Evolutionary conservation across 768 basidiomycete genomes (phyloP), one percentile per base, ranked within the genome.

Genomic region (Amanita rubescens): DNA sequence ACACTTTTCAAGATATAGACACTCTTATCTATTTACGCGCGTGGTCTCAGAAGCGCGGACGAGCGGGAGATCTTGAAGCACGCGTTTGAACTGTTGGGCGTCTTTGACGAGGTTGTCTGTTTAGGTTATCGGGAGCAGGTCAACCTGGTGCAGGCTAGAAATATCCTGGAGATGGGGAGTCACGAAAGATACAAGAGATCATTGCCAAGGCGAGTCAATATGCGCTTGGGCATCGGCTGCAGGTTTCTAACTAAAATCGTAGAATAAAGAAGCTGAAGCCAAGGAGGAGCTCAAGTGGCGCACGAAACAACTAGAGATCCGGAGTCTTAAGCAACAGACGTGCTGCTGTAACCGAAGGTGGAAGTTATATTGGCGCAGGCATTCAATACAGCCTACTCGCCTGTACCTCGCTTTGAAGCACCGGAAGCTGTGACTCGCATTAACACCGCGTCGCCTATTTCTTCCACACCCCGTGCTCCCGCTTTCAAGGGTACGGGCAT

Each of bases 191-290:
- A 53, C 94, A 97, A 65, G 95, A 98, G 64, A 98, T 98, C 68
- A 99, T 98, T 60, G 89, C 94, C 10, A 79, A 90, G 68, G 93
- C 94, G 65, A 56, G 85, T 70, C 35, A 51, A 20, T 12, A 52
- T 52, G 1, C 5, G 3, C 43, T 5, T 22, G 5, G n/a, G 9
- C 6, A 24, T 25, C 17, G 19, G 14, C 37, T n/a, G 4, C 35
- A 24, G 11, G 12, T 5, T 9, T 45, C 37, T 49, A 7, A 50
- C 32, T 32, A 41, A 14, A 25, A 34, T 2, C 37, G 14, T 59
- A 94, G 87, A 98, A 99, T 75, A 98, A 98, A 71, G 96, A 99
- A 71, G 93, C 93, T 5, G 96, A 99, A 63, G 96, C 95, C 2
- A 99, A 99, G 67, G 96, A 99, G 67, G 95, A 97, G 64, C 86